Evolutionary conservation across 306 rosid species (phyloP), one percentile per base, ranked within the genome.

Genomic region (Lupinus albus): DNA sequence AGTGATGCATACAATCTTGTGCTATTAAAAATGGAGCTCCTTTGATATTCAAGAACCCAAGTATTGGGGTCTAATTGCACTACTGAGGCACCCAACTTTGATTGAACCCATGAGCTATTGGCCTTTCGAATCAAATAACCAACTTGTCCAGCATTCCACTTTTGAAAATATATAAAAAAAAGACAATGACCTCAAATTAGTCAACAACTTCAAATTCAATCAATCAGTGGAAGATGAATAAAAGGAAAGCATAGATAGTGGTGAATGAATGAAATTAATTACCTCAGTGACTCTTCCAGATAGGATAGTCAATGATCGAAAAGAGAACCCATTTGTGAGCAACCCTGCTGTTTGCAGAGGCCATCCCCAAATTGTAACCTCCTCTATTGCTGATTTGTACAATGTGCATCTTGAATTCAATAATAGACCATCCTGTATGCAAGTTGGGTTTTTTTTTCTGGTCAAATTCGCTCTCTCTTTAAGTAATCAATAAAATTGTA

Each of bases 281-380:
- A 88, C 97, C 96, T 90, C 85, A 0, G 92, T 90, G 49, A 90
- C 81, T 82, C 95, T 82, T 71, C 96, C 97, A 3, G 97, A 83
- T 63, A 93, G 61, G 76, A 93, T 65, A 15, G 89, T 79, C 75
- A 84, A 80, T 20, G 92, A 71, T 59, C 83, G 72, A 11, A 42
- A 61, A 48, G 99, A 90, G 71, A 85, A 73, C 3, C 88, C 88
- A 15, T 78, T 74, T 11, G 80, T 78, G 61, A 90, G 88, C 78
- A 93, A 70, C 39, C 99, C 99, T 21, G 97, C 89, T 2, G 99
- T 90, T 81, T 90, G 99, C 79, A 90, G 58, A 33, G 99, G 97
- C 97, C 99, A 93, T 11, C 96, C 99, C 99, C 96, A 90, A 4
- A 90, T 61, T 70, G 87, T 13, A 60, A 93, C 84, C 79, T 88